Conservation (phyloP, 164 flowering plant species). For the Warburgia ugandensis region DNA sequence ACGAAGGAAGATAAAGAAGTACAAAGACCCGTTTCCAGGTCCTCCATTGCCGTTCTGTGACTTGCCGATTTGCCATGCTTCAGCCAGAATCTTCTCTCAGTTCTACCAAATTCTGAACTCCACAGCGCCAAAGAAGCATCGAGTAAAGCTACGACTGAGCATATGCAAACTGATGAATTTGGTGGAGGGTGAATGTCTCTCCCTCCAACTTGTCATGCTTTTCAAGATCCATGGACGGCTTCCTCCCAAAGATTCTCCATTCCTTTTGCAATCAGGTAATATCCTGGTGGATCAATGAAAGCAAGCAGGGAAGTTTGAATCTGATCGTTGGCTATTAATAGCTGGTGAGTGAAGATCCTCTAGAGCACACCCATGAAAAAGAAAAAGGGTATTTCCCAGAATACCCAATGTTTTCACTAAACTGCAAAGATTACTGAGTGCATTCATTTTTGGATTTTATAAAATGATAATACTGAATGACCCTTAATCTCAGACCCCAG, state of each 20-base stretch:
- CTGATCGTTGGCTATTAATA: conserved; percentile 20
- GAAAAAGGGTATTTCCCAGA: background rate
- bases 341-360: conserved; percentile 15
- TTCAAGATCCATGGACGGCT: conserved; percentile 29
- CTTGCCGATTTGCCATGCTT: conserved; percentile 52
- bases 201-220: conserved; percentile 17
- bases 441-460: no score
- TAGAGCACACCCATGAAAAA: background rate
- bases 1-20: no score
- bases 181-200: conserved; percentile 1
- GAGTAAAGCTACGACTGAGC: no score
- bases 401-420: background rate
- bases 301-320: conserved; percentile 17
- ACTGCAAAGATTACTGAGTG: no score
- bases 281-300: conserved; percentile 13
- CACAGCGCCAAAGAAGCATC: no score
- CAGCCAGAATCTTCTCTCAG: conserved; percentile 10
- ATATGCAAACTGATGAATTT: no score
- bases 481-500: no score
- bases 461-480: no score
- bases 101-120: background rate
- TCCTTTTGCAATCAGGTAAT: conserved; percentile 6
- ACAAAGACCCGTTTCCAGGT: conserved; percentile 22
- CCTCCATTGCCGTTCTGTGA: conserved; percentile 43
- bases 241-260: conserved; percentile 20